Conservation (phyloP, 371 early-diverging fungal species). For the Actinomortierella wolfii region DNA sequence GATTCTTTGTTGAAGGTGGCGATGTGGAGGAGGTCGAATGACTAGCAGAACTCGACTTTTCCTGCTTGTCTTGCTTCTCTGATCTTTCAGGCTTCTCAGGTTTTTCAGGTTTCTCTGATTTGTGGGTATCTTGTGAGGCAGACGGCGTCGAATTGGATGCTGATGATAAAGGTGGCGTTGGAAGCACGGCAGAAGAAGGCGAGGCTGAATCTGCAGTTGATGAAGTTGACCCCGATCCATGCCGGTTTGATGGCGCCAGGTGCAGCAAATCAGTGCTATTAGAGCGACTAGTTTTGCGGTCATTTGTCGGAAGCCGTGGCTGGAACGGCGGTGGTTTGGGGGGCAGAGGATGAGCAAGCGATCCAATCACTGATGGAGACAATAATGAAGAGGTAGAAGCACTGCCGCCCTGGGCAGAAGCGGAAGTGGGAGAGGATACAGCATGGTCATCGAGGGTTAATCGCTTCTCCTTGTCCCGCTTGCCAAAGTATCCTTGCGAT, state of each 20-base stretch:
- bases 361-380: background rate
- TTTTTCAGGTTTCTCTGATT: constrained; percentile 1
- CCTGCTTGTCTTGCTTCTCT: no score
- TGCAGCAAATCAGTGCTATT: constrained; percentile 5
- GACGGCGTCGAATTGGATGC: background rate
- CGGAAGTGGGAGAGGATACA: constrained; percentile 2
- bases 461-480: constrained; percentile 31
- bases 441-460: constrained; percentile 25
- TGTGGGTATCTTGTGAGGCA: background rate
- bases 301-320: constrained; percentile 21
- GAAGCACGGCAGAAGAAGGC: no score
- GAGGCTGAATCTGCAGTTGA: no score
- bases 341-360: constrained; percentile 36
- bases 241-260: background rate
- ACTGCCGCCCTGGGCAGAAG: background rate
- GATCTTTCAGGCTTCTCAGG: no score
- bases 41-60: no score
- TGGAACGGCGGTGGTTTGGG: constrained; percentile 36
- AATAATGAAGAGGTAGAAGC: no score
- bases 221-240: constrained; percentile 10
- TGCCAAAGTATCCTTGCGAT: constrained; percentile 36
- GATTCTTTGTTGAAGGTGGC: constrained; percentile 14
- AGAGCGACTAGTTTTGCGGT: constrained; percentile 8
- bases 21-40: background rate
- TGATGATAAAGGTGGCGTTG: background rate